Conservation (phyloP, 495 filamentous ascomycete species). For the Podospora pseudocomata region DNA sequence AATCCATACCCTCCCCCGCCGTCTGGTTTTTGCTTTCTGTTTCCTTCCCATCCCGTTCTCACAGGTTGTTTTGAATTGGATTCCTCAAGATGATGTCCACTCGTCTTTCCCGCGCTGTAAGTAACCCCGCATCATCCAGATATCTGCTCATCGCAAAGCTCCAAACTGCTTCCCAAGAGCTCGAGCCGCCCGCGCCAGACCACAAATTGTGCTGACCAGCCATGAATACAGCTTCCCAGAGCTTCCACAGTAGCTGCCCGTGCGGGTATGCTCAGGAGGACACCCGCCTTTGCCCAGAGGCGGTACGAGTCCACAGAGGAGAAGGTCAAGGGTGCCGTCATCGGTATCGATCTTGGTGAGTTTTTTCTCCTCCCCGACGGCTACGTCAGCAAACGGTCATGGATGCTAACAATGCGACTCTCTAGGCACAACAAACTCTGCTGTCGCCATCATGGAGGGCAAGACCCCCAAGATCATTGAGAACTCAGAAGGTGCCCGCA, state of each 20-base stretch:
- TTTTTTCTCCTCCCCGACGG: constrained; percentile 19
- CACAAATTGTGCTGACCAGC: not conserved
- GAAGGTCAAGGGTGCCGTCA: constrained; percentile 90
- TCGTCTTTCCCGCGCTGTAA: constrained; percentile 66
- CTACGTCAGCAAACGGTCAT: constrained; percentile 11
- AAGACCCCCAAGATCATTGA: constrained; percentile 94
- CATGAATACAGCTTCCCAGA: constrained; percentile 48
- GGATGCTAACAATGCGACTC: constrained; percentile 1
- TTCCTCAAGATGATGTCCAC: constrained; percentile 60
- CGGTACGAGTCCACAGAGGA: constrained; percentile 79
- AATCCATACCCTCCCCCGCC: constrained; percentile 27
- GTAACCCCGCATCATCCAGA: constrained; percentile 21
- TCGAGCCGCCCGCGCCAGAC: constrained; percentile 10
- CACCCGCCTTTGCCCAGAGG: constrained; percentile 43
- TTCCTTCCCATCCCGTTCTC: constrained; percentile 24
- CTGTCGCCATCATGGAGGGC: constrained; percentile 96
- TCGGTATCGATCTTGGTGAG: constrained; percentile 97
- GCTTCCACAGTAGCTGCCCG: constrained; percentile 46
- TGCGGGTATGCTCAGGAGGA: constrained; percentile 52
- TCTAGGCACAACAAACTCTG: constrained; percentile 93
- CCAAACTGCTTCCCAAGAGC: constrained; percentile 18
- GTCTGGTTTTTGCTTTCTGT: constrained; percentile 32
- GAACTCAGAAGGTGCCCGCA: constrained; percentile 84
- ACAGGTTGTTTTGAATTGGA: constrained; percentile 30
- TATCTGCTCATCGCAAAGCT: constrained; percentile 1